A percentile compares a stretch with the other conserved stretches of the same genome.
Evolutionary conservation across 2,329 filamentous ascomycete species (phyloP).

Genomic region (Hymenoscyphus occultus): DNA sequence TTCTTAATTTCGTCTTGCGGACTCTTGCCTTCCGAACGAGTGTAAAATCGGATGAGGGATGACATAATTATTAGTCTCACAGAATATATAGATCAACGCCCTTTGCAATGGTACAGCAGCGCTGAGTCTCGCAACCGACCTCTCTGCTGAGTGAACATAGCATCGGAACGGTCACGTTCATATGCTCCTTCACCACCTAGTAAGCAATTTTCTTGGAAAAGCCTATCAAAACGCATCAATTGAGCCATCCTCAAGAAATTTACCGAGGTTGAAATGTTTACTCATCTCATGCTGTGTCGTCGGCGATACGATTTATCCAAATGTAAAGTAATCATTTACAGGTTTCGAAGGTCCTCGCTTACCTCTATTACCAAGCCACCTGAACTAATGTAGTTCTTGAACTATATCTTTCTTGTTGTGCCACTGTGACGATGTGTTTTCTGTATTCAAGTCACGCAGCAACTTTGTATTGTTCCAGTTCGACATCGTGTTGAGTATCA

Average conservation of each 20-base stretch:
- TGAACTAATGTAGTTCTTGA: neutral
- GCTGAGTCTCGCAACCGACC: neutral
- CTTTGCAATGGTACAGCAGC: neutral
- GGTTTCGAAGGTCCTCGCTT: neutral
- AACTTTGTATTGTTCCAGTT: neutral
- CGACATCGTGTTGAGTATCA: neutral
- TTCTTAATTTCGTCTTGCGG: neutral
- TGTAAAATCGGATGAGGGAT: neutral
- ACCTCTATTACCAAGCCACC: neutral
- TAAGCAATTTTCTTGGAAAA: neutral
- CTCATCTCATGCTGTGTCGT: neutral
- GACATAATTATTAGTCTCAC: neutral
- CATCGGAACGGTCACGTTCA: neutral
- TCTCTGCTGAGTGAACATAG: neutral
- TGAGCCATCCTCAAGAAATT: neutral
- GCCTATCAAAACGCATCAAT: neutral
- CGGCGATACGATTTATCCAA: neutral
- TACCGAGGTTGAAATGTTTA: constrained; percentile 2
- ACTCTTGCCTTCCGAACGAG: neutral
- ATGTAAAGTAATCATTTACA: neutral
- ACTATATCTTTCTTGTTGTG: neutral
- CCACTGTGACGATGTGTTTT: neutral
- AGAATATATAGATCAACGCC: neutral
- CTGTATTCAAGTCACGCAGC: neutral
- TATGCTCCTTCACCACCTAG: neutral